phyloP scores from a whole-genome alignment of 164 flowering plant species.

The Piper longum region DNA sequence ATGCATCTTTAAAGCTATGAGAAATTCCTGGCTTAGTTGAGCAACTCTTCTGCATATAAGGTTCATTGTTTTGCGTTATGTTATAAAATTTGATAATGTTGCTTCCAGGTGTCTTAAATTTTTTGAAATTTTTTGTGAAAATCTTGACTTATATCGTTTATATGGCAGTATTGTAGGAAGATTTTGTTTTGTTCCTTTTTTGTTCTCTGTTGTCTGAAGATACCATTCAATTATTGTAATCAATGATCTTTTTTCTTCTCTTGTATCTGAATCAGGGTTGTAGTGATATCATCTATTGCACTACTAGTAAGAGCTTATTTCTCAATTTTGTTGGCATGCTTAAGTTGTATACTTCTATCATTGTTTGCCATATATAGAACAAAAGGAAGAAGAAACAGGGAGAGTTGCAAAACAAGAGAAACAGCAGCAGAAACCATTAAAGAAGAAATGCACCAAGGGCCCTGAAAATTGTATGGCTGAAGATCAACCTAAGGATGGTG shows the following conservation, averaged over 20 bases:
- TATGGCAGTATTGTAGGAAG: too few species aligned
- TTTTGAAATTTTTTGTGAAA: neutral
- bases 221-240: too few species aligned
- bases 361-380: constrained; percentile 25
- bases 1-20: neutral
- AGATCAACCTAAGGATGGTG: constrained; percentile 27
- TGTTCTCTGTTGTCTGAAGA: too few species aligned
- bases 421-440: constrained; percentile 8
- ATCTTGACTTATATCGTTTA: too few species aligned
- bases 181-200: too few species aligned
- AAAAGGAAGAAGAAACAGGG: constrained; percentile 37
- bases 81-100: neutral
- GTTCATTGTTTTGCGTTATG: too few species aligned
- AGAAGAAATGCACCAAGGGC: constrained; percentile 14
- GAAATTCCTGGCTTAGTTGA: neutral
- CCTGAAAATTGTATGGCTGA: constrained; percentile 15
- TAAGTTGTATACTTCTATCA: too few species aligned
- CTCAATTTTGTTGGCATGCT: too few species aligned
- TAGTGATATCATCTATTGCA: too few species aligned
- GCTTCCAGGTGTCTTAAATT: neutral
- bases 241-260: too few species aligned
- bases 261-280: too few species aligned
- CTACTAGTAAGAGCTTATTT: too few species aligned
- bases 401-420: constrained; percentile 17
- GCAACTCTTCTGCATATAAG: neutral